Conservation (phyloP, 2,329 filamentous ascomycete species). For the Phialocephala sp. region DNA sequence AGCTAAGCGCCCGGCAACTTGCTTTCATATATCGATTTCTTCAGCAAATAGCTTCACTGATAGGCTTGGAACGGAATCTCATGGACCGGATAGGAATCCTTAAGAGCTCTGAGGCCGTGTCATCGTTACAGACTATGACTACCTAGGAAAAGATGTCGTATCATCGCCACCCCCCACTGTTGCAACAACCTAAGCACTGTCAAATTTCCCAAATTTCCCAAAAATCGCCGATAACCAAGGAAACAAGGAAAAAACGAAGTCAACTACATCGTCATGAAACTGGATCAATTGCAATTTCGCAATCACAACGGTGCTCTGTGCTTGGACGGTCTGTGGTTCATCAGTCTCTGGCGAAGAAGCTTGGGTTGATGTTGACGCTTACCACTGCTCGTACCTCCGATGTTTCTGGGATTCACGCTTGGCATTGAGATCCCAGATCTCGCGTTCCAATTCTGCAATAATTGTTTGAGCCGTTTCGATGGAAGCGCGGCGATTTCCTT, state of each 20-base stretch:
- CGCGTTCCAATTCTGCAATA: conserved; percentile 67
- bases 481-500: conserved; percentile 20
- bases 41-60: neutral
- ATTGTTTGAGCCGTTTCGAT: conserved; percentile 54
- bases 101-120: conserved; percentile 30
- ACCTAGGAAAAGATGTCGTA: conserved; percentile 25
- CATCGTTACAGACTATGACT: conserved; percentile 39
- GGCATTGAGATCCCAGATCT: conserved; percentile 56
- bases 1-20: conserved; percentile 26
- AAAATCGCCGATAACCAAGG: conserved; percentile 7
- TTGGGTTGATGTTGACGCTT: neutral
- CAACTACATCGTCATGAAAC: neutral
- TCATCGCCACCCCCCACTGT: conserved; percentile 22
- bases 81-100: conserved; percentile 13
- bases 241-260: conserved; percentile 11
- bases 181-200: conserved; percentile 28
- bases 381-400: neutral
- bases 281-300: neutral
- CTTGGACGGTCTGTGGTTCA: neutral
- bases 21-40: neutral
- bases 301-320: neutral
- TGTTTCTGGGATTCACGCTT: conserved; percentile 13
- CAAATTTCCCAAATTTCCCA: conserved; percentile 20
- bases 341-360: neutral
- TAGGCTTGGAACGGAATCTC: conserved; percentile 4